Base-by-base conservation (phyloP, 495 filamentous ascomycete species). In the Neurospora intermedia region DNA sequence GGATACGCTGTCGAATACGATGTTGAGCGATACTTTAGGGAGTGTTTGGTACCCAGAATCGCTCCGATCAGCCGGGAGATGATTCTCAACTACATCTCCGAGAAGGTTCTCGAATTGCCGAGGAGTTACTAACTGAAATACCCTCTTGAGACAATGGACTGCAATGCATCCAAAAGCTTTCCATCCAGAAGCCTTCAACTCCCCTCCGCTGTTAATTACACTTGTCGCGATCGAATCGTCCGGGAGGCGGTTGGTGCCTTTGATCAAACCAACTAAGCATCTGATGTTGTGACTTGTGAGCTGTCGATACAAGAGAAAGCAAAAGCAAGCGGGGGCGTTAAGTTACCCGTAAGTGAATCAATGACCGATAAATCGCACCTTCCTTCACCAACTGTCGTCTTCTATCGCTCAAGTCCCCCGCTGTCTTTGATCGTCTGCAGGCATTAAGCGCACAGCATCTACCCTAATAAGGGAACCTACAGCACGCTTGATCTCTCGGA, bases 1-100 rank as follows among this genome's bases (percentile, higher is more conserved):
- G 91, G 91, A 4, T 94, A 94, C 79, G 91, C 91, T 2, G 85
- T 88, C 73, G 91, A 94, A 77, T 93, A 91, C 76, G 89, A 93
- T 80, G 92, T 94, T 1, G 92, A 95, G 81, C 82, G 91, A 31
- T 94, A 91, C 81, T 80, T 94, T 71, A 82, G 91, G 40, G 92
- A 94, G 78, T 90, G 88, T 72, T 86, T 93, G 59, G 91, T 94
- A 27, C 91, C 92, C 18, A 82, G 91, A 23, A 91, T 95, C 69
- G 91, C 92, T 7, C 91, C 91, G 1, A 89, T 94, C 1, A 92
- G 89, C 78, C 83, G 89, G 74, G 92, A 94, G 82, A 94, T 93
- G 92, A 91, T 94, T 70, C 79, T 92, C 84, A 93, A 92, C 73
- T 93, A 89, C 76, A 86, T 94, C n/a, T 88, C 87, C 31, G 91